phyloP scores from a whole-genome alignment of 179 eudicot genomes.

The Spinacia oleracea region DNA sequence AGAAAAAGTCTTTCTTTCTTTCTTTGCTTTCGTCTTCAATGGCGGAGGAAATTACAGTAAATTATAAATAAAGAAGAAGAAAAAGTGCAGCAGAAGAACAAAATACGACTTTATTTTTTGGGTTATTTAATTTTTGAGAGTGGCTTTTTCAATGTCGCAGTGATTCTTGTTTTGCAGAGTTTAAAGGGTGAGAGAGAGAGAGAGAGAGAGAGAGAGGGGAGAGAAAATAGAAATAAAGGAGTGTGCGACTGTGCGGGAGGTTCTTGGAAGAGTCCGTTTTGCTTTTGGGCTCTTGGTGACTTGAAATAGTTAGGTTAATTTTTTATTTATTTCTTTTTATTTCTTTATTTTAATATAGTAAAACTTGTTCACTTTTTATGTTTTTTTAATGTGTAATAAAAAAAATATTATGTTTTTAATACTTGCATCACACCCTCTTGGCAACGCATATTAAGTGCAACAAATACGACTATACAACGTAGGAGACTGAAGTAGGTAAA shows the following conservation, averaged over 20 bases:
- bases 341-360: too few relatives aligned
- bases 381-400: too few relatives aligned
- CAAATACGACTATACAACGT: too few relatives aligned
- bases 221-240: conserved; percentile 1
- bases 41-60: conserved; percentile 14
- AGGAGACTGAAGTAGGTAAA: too few relatives aligned
- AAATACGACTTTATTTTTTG: conserved; percentile 12
- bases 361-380: too few relatives aligned
- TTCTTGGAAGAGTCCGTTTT: conserved; percentile 33
- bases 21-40: conserved; percentile 14
- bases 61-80: conserved; percentile 2
- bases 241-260: neutral
- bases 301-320: conserved; percentile 12
- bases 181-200: neutral
- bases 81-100: conserved; percentile 5
- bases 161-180: conserved; percentile 29
- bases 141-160: conserved; percentile 12
- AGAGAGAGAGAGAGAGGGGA: neutral
- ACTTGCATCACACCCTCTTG: too few relatives aligned
- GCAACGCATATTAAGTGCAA: too few relatives aligned
- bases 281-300: neutral
- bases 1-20: neutral
- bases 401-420: too few relatives aligned
- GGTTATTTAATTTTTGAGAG: neutral
- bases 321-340: too few relatives aligned